phyloP scores from a whole-genome alignment of 257 asterid species.

The Plectranthus barbatus region DNA sequence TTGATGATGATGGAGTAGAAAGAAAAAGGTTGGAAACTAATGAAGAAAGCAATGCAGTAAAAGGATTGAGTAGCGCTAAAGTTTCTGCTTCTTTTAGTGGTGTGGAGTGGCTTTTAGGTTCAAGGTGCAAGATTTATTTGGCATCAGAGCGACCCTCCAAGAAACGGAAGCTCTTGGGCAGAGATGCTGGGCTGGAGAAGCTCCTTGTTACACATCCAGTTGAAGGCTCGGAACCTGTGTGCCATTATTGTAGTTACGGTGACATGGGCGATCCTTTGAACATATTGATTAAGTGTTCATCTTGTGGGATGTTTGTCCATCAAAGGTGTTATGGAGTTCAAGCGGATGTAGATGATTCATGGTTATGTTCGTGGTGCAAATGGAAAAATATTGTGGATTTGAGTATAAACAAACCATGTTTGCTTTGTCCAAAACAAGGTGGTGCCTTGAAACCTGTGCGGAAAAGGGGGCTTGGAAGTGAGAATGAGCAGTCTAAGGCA shows the following conservation, averaged over 20 bases:
- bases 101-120: constrained; percentile 94
- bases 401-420: constrained; percentile 48
- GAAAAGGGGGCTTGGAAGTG: constrained; percentile 27
- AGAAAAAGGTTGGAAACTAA: constrained; percentile 9
- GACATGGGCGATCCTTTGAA: constrained; percentile 60
- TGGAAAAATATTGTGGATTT: constrained; percentile 29
- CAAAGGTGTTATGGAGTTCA: constrained; percentile 95
- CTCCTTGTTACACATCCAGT: constrained; percentile 71
- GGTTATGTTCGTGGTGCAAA: constrained; percentile 95
- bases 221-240: constrained; percentile 55
- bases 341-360: constrained; percentile 59
- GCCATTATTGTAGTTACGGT: constrained; percentile 82
- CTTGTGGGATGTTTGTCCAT: constrained; percentile 81
- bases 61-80: constrained; percentile 19
- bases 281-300: constrained; percentile 55
- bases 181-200: constrained; percentile 88
- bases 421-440: constrained; percentile 77
- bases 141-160: constrained; percentile 83
- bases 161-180: constrained; percentile 84
- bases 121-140: constrained; percentile 72
- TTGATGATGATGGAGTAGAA: constrained; percentile 32
- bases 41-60: constrained; percentile 25
- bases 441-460: constrained; percentile 87
- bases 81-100: constrained; percentile 38
- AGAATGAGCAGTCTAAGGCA: constrained; percentile 22